These are phyloP conservation scores for Monilinia polystroma DNA, from an alignment of 2,329 filamentous ascomycete genomes.

Conservation along the genomic window DNA sequence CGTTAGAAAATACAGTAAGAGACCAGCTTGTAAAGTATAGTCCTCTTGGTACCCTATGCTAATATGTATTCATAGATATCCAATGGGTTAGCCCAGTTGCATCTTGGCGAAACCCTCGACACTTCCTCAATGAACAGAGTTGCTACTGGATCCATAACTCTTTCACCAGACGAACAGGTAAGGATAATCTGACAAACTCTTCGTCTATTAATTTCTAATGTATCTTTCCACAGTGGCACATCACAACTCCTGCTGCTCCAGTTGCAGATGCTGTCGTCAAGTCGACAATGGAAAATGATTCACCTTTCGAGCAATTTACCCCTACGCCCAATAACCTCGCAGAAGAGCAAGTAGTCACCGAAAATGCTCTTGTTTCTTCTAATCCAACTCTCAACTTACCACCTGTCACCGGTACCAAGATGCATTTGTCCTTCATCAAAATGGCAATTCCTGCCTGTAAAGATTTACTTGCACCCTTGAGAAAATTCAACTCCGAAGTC, in stretches of 20 bases:
- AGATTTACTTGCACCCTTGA: not conserved
- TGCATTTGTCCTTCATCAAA: not conserved
- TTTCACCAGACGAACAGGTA: not conserved
- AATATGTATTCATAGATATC: not conserved
- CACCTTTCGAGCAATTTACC: not conserved
- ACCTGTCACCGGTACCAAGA: not conserved
- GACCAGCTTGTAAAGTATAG: not conserved
- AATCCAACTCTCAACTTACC: not conserved
- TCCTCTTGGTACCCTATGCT: not conserved
- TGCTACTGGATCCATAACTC: not conserved
- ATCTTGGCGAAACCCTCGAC: not conserved
- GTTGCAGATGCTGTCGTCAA: not conserved
- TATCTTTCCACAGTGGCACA: not conserved
- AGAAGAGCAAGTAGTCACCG: not conserved
- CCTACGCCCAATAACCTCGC: not conserved
- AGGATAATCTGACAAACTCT: not conserved
- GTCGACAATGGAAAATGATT: not conserved
- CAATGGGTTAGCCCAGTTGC: not conserved
- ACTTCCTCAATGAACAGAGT: not conserved
- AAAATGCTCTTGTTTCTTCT: not conserved
- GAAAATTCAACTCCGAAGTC: not conserved
- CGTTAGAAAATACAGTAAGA: not conserved
- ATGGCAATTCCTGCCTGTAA: not conserved
- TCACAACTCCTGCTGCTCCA: not conserved
- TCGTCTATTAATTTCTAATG: not conserved